Conservation (phyloP, 2,329 filamentous ascomycete genomes). For the Ustulina deusta region DNA sequence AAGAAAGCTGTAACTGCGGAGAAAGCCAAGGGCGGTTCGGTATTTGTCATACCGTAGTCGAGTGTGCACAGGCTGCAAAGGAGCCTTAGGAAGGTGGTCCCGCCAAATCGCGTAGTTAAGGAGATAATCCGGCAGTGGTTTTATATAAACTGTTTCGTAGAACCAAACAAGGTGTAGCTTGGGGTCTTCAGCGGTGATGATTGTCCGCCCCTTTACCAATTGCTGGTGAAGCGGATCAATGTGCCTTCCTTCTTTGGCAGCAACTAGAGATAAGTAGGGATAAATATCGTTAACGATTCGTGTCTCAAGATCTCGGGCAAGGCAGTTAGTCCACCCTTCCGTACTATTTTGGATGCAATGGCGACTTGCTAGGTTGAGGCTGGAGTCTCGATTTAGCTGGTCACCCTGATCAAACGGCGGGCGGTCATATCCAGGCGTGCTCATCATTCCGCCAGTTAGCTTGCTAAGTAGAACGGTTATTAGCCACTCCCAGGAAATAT, state of each 20-base stretch:
- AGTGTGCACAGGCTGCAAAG: not conserved
- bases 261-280: constrained; percentile 11
- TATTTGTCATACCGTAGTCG: constrained; percentile 4
- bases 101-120: constrained; percentile 47
- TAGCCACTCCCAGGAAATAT: too few relatives aligned
- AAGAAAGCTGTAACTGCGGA: constrained; percentile 51
- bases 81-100: constrained; percentile 29
- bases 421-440: too few relatives aligned
- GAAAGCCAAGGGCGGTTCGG: constrained; percentile 49
- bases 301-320: constrained; percentile 3
- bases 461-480: too few relatives aligned
- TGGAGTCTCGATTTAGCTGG: constrained; percentile 8
- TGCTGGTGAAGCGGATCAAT: constrained; percentile 50
- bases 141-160: constrained; percentile 50
- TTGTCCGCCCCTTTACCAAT: constrained; percentile 45
- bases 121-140: constrained; percentile 51
- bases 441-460: too few relatives aligned
- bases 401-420: not conserved
- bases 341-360: not conserved
- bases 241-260: constrained; percentile 36
- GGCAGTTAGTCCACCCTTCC: not conserved
- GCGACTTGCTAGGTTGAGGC: not conserved
- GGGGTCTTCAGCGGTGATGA: constrained; percentile 52
- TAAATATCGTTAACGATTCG: not conserved
- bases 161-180: constrained; percentile 53